Conservation (phyloP, 768 basidiomycete genomes). For the Leccinum arenicola region DNA sequence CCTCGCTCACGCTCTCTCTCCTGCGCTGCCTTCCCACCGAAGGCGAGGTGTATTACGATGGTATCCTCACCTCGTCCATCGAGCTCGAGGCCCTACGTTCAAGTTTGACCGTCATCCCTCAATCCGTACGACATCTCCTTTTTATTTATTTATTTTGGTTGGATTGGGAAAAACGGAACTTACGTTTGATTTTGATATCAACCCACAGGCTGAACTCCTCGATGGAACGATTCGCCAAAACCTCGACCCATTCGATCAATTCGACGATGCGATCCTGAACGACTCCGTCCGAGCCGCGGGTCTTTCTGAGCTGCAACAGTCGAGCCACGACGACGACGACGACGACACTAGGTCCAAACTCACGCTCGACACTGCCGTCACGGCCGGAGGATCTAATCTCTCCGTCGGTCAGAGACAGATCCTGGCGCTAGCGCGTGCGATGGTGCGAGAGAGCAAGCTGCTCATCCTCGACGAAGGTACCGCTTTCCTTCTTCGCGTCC, state of each 20-base stretch:
- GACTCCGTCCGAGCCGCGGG: conserved; percentile 41
- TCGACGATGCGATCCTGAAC: conserved; percentile 44
- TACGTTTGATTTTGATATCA: background rate
- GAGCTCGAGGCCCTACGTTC: conserved; percentile 56
- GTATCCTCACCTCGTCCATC: conserved; percentile 42
- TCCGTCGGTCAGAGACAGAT: conserved; percentile 50
- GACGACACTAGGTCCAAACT: conserved; percentile 14
- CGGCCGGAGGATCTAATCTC: conserved; percentile 35
- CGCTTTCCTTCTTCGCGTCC: background rate
- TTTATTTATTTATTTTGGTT: no score
- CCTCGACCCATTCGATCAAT: conserved; percentile 49
- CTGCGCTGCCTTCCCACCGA: conserved; percentile 48
- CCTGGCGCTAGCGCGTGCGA: conserved; percentile 40
- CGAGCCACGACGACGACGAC: background rate
- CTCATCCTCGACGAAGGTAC: conserved; percentile 44
- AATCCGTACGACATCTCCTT: conserved; percentile 14
- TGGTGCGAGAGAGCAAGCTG: conserved; percentile 43
- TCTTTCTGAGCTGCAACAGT: conserved; percentile 27
- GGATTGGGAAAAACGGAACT: background rate
- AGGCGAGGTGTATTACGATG: conserved; percentile 55
- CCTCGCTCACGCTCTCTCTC: conserved; percentile 49
- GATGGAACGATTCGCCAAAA: conserved; percentile 45
- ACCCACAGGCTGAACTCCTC: conserved; percentile 31
- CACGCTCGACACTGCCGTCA: conserved; percentile 43
- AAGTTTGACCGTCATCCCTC: conserved; percentile 60